These are phyloP conservation scores for Trifolium pratense DNA, from an alignment of 306 rosid genomes.

Conservation along the genomic window DNA sequence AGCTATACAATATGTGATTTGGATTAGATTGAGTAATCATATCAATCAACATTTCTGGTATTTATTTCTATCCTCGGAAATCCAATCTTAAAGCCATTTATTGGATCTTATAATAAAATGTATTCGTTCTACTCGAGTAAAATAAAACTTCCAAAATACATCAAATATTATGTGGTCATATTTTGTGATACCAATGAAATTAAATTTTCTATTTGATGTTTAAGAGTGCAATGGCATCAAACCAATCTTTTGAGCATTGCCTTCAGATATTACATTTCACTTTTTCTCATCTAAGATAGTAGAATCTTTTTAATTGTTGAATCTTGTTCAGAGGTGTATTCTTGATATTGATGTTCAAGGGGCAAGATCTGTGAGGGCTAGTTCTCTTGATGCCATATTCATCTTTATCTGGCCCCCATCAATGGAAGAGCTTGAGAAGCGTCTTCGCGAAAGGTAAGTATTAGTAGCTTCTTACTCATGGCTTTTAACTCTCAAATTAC, in stretches of 20 bases:
- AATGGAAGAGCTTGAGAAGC: conserved; percentile 85
- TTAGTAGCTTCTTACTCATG: conserved; percentile 7
- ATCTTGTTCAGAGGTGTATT: conserved; percentile 73
- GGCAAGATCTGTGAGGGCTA: conserved; percentile 76
- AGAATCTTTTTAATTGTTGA: conserved; percentile 22
- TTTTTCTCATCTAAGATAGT: conserved; percentile 28
- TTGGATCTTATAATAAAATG: no score
- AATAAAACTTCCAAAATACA: no score
- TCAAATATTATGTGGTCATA: no score
- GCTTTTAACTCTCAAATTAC: conserved; percentile 11
- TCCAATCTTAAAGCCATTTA: no score
- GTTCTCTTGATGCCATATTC: conserved; percentile 79
- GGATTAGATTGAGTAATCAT: background rate
- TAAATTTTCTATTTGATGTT: no score
- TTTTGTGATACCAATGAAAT: no score
- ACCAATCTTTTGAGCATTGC: conserved; percentile 31
- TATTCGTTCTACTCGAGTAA: no score
- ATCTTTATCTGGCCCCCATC: conserved; percentile 83
- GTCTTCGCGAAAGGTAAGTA: conserved; percentile 83
- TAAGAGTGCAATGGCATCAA: conserved; percentile 1
- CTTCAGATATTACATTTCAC: conserved; percentile 3
- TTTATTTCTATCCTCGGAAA: no score
- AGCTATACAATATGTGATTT: background rate
- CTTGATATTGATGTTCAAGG: conserved; percentile 99
- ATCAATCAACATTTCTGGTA: no score